A percentile compares a stretch with the other conserved stretches of the same genome.
Evolutionary conservation across 2,329 filamentous ascomycete genomes (phyloP).

Genomic region (Macrophomina tecta): DNA sequence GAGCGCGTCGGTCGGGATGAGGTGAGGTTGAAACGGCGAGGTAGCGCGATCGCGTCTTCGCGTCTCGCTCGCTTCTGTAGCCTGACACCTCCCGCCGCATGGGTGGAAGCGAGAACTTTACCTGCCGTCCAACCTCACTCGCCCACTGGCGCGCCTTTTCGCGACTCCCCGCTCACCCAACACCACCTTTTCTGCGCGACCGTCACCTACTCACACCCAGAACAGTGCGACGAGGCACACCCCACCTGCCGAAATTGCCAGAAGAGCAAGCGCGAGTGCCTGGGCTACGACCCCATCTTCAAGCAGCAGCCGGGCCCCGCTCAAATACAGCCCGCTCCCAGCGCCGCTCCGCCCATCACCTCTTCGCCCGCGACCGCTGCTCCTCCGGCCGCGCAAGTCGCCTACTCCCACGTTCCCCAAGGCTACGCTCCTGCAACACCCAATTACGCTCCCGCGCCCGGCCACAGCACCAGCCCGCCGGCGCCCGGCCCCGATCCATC

Average conservation of each 20-base stretch:
- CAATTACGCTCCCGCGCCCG: constrained; percentile 41
- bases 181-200: not conserved
- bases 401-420: constrained; percentile 49
- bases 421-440: constrained; percentile 52
- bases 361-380: constrained; percentile 40
- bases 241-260: constrained; percentile 90
- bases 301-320: constrained; percentile 74
- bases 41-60: constrained; percentile 32
- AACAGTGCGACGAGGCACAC: constrained; percentile 93
- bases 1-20: constrained; percentile 15
- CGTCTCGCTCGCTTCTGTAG: constrained; percentile 27
- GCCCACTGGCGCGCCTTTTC: constrained; percentile 15
- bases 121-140: constrained; percentile 41
- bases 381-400: constrained; percentile 38
- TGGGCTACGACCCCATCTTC: constrained; percentile 88
- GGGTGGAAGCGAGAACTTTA: constrained; percentile 45
- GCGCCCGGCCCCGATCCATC: constrained; percentile 43
- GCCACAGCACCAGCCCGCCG: constrained; percentile 36
- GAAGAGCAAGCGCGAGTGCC: constrained; percentile 85
- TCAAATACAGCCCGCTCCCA: constrained; percentile 73
- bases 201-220: constrained; percentile 20
- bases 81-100: constrained; percentile 34
- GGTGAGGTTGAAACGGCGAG: constrained; percentile 34
- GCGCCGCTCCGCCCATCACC: constrained; percentile 46
- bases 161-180: constrained; percentile 8